These are phyloP conservation scores for Saturnispora serradocipensis DNA, from an alignment of 805 yeast genomes.

Conservation along the genomic window DNA sequence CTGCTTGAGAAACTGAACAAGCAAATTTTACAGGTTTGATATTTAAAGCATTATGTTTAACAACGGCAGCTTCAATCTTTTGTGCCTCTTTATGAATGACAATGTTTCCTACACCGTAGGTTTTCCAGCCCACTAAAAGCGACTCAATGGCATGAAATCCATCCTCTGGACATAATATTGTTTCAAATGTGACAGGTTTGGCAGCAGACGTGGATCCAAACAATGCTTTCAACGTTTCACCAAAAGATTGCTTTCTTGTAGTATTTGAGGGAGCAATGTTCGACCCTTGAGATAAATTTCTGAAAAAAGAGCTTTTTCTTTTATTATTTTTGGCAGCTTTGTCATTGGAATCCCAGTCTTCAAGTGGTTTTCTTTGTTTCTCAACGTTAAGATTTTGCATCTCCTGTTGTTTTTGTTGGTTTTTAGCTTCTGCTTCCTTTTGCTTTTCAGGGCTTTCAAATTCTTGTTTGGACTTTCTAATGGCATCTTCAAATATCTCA, in stretches of 20 bases:
- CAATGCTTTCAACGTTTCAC: slow-evolving; percentile 38
- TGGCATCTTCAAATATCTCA: slow-evolving; percentile 21
- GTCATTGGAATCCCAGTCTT: slow-evolving; percentile 6
- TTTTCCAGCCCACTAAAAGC: slow-evolving; percentile 57
- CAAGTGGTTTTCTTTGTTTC: slow-evolving; percentile 16
- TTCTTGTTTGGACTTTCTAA: slow-evolving; percentile 13
- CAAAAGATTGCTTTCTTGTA: slow-evolving; percentile 24
- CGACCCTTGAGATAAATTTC: slow-evolving; percentile 33
- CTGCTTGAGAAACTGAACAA: slow-evolving; percentile 39
- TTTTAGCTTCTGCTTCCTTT: background rate
- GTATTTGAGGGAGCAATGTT: slow-evolving; percentile 4
- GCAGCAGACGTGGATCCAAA: slow-evolving; percentile 23
- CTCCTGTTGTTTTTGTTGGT: background rate
- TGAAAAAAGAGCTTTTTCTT: slow-evolving; percentile 28
- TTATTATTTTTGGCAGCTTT: slow-evolving; percentile 12
- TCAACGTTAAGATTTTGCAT: slow-evolving; percentile 25
- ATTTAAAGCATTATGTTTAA: slow-evolving; percentile 52
- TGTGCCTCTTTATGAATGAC: slow-evolving; percentile 33
- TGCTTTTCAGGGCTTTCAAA: slow-evolving; percentile 8
- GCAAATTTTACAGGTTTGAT: slow-evolving; percentile 57
- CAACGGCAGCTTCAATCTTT: slow-evolving; percentile 51
- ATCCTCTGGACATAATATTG: slow-evolving; percentile 37
- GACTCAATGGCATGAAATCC: slow-evolving; percentile 57
- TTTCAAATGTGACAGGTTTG: slow-evolving; percentile 23
- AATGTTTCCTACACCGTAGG: slow-evolving; percentile 56